Percentiles rank a stretch among this genome's conserved stretches.
Conservation (phyloP, 2,329 filamentous ascomycete genomes). For the Blastomyces parvus region DNA sequence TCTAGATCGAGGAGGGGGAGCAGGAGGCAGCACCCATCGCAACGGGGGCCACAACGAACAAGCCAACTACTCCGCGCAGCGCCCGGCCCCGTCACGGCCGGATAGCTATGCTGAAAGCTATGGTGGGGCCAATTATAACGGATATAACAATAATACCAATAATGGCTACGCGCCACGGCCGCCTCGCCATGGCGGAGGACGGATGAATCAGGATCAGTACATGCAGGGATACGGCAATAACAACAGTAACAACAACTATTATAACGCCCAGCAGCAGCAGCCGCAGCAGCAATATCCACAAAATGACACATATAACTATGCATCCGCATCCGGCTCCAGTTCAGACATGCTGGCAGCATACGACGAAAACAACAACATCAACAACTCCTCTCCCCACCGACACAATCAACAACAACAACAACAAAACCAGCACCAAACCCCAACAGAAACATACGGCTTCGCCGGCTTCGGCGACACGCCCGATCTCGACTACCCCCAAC, state of each 20-base stretch:
- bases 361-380: constrained; percentile 27
- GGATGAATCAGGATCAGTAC: constrained; percentile 28
- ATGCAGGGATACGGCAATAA: constrained; percentile 21
- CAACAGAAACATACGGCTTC: constrained; percentile 57
- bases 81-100: constrained; percentile 31
- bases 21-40: constrained; percentile 21
- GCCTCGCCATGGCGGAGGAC: constrained; percentile 26
- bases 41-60: constrained; percentile 27
- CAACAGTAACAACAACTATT: constrained; percentile 34
- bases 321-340: constrained; percentile 58
- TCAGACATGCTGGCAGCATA: constrained; percentile 71
- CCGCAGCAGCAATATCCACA: constrained; percentile 56
- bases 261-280: constrained; percentile 46
- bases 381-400: no score
- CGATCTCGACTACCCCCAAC: constrained; percentile 27
- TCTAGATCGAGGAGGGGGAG: constrained; percentile 17
- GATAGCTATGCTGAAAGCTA: constrained; percentile 38
- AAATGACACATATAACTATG: constrained; percentile 70
- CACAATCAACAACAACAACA: constrained; percentile 29
- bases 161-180: constrained; percentile 24
- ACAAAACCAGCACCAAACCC: constrained; percentile 28
- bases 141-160: constrained; percentile 27
- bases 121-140: constrained; percentile 41
- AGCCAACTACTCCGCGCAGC: constrained; percentile 27
- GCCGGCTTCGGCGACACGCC: constrained; percentile 39